Conservation (phyloP, 1,284 basidiomycete genomes). For the Marasmius tenuissimus region DNA sequence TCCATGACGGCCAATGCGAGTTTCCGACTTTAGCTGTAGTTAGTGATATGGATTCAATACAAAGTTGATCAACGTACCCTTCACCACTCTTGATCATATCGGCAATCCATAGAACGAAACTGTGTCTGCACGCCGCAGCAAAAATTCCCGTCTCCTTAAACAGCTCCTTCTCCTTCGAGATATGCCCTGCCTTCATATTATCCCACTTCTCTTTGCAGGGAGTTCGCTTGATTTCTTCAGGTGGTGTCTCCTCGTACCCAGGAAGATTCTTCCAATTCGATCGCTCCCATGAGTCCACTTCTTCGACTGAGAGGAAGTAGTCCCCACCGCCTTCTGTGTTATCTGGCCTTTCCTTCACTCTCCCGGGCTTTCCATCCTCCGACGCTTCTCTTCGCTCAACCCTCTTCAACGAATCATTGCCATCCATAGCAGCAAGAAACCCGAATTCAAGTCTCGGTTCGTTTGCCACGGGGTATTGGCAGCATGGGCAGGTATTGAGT, state of each 20-base stretch:
- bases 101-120: slow-evolving; percentile 15
- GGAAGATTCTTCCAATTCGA: too few relatives aligned
- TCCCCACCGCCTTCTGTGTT: slow-evolving; percentile 15
- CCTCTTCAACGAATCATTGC: slow-evolving; percentile 31
- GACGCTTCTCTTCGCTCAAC: slow-evolving; percentile 2
- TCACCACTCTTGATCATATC: slow-evolving; percentile 15
- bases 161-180: slow-evolving; percentile 18
- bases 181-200: slow-evolving; percentile 17
- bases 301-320: slow-evolving; percentile 19
- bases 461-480: slow-evolving; percentile 20
- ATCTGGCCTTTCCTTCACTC: neutral
- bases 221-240: neutral
- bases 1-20: too few relatives aligned
- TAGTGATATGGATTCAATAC: too few relatives aligned
- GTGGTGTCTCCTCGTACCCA: too few relatives aligned
- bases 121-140: slow-evolving; percentile 16
- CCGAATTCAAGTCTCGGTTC: slow-evolving; percentile 20
- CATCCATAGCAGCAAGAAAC: slow-evolving; percentile 28
- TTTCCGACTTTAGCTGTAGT: too few relatives aligned
- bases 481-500: slow-evolving; percentile 27
- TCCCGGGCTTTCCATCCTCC: neutral
- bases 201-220: slow-evolving; percentile 16
- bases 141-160: slow-evolving; percentile 20
- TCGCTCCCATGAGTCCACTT: slow-evolving; percentile 18
- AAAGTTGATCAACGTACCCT: neutral